A percentile compares a stretch with the other conserved stretches of the same genome.
Conservation (phyloP, 208 protist species). For the Leishmania martiniquensis region DNA sequence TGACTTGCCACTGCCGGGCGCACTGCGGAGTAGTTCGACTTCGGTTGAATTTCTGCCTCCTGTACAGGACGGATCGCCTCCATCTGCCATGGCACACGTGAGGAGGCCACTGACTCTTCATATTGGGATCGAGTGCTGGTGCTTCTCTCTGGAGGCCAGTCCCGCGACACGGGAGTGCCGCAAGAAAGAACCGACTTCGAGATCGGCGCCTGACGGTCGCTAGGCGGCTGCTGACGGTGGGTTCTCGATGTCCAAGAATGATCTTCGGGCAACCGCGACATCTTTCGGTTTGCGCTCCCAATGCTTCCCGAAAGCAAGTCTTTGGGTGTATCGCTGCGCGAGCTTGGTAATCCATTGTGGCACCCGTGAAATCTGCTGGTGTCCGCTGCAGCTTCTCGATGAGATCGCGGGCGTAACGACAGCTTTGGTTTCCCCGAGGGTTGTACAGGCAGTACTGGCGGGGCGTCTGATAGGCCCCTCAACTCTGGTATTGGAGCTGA, state of each 20-base stretch:
- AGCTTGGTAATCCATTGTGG: conserved; percentile 5
- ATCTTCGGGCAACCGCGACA: background rate
- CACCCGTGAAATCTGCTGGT: conserved; percentile 7
- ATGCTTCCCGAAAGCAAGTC: background rate
- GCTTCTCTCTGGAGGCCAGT: background rate
- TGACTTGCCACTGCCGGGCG: background rate
- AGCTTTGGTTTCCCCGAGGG: background rate
- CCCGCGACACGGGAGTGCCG: conserved; percentile 2
- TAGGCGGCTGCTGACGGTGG: conserved; percentile 14
- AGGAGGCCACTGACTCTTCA: background rate
- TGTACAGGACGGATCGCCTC: conserved; percentile 2
- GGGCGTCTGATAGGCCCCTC: background rate
- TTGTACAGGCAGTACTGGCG: background rate
- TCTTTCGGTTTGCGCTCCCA: background rate
- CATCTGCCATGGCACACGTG: background rate
- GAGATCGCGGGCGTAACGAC: background rate
- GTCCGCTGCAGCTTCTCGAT: background rate
- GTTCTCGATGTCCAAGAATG: background rate
- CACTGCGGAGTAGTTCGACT: background rate
- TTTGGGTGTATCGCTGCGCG: background rate
- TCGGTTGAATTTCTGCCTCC: background rate
- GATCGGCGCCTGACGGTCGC: conserved; percentile 16
- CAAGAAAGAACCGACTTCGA: background rate
- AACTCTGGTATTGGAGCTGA: background rate
- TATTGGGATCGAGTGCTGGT: conserved; percentile 4